A percentile compares a stretch with the other conserved stretches of the same genome.
Conservation (phyloP, 1,284 basidiomycete species). For the Fomitopsis pinicola region DNA sequence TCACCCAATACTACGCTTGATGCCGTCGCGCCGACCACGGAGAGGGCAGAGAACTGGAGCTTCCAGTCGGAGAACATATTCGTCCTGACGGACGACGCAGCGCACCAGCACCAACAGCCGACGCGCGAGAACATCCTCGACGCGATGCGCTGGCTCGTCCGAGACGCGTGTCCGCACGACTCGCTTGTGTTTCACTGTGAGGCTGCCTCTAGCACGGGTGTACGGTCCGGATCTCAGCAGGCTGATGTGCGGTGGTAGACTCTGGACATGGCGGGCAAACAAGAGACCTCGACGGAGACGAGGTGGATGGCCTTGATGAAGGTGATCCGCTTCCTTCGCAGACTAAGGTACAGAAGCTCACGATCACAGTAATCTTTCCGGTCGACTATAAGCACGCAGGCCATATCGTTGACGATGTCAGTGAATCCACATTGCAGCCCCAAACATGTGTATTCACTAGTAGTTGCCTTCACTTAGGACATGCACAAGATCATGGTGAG, state of each 20-base stretch:
- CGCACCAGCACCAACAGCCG: constrained; percentile 57
- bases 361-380: constrained; percentile 47
- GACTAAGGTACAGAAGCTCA: neutral
- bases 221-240: neutral
- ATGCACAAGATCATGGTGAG: constrained; percentile 59
- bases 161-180: constrained; percentile 69
- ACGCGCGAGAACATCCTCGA: constrained; percentile 78
- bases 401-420: constrained; percentile 75
- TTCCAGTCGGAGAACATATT: constrained; percentile 75
- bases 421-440: constrained; percentile 17
- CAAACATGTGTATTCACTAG: neutral
- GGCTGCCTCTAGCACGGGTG: neutral
- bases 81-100: constrained; percentile 71
- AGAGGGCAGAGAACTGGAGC: constrained; percentile 46
- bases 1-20: neutral
- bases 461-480: constrained; percentile 32
- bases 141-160: constrained; percentile 87
- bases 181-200: constrained; percentile 87
- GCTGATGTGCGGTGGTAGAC: constrained; percentile 34
- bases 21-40: neutral
- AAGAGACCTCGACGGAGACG: constrained; percentile 65
- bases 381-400: constrained; percentile 69
- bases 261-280: constrained; percentile 86
- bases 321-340: constrained; percentile 19
- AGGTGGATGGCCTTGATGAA: constrained; percentile 67